These are phyloP conservation scores for Cytospora chrysosperma DNA, from an alignment of 2,329 filamentous ascomycete species.

Conservation along the genomic window DNA sequence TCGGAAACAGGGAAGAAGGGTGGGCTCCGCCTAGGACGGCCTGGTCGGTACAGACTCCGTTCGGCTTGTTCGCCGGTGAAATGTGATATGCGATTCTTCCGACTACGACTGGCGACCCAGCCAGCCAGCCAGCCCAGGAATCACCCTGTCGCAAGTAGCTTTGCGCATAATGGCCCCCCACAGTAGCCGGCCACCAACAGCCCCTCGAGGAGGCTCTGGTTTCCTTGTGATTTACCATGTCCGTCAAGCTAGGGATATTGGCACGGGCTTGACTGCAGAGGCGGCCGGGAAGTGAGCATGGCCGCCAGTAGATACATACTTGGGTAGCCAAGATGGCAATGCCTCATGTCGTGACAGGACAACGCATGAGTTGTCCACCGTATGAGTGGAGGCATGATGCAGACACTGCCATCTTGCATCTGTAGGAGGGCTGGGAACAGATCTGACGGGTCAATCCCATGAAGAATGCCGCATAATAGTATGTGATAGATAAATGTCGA, in stretches of 20 bases:
- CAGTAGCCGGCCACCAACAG: constrained; percentile 42
- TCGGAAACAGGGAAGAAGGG: constrained; percentile 9
- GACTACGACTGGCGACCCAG: neutral
- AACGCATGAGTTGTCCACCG: constrained; percentile 17
- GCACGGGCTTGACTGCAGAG: constrained; percentile 30
- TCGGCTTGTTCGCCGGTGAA: constrained; percentile 6
- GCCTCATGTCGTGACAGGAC: constrained; percentile 31
- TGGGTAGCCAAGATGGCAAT: constrained; percentile 26
- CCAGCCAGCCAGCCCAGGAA: neutral
- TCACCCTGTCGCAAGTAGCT: neutral
- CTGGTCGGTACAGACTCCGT: constrained; percentile 12
- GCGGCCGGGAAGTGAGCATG: constrained; percentile 31
- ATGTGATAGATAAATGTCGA: constrained; percentile 13
- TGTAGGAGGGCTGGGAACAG: constrained; percentile 14
- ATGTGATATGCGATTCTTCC: neutral
- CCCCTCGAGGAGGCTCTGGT: constrained; percentile 35
- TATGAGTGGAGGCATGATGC: constrained; percentile 28
- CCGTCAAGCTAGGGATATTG: constrained; percentile 29
- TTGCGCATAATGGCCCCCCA: constrained; percentile 27
- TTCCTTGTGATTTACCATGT: constrained; percentile 29
- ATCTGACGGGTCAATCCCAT: constrained; percentile 16
- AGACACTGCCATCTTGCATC: constrained; percentile 4
- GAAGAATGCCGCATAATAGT: constrained; percentile 15
- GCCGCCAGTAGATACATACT: constrained; percentile 6
- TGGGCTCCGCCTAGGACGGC: constrained; percentile 10